These are phyloP conservation scores for Trichosanthes cucumerina DNA, from an alignment of 306 rosid species.

Conservation along the genomic window DNA sequence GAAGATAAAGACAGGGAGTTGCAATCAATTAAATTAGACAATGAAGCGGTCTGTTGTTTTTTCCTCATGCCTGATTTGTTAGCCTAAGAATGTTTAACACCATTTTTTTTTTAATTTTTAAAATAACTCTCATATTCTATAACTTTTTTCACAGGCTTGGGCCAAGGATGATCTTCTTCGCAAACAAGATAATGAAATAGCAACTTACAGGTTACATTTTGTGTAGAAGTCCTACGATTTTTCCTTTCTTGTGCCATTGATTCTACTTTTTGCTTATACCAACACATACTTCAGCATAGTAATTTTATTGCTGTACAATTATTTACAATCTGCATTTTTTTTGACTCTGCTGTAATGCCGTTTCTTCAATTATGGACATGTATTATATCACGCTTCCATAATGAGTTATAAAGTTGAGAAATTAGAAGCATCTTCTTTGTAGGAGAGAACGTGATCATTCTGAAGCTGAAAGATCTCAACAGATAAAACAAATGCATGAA, in stretches of 20 bases:
- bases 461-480: conserved; percentile 95
- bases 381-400: not conserved
- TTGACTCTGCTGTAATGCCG: not conserved
- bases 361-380: not conserved
- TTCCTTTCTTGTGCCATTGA: not conserved
- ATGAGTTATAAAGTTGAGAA: not conserved
- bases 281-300: not conserved
- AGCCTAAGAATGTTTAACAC: not conserved
- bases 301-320: not conserved
- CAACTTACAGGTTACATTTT: conserved; percentile 60
- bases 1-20: conserved; percentile 88
- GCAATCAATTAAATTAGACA: conserved; percentile 72
- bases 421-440: conserved; percentile 20
- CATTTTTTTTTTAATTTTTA: not conserved
- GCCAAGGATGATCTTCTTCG: conserved; percentile 87
- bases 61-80: conserved; percentile 6
- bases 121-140: not conserved
- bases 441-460: conserved; percentile 95
- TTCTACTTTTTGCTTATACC: not conserved
- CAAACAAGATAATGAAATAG: conserved; percentile 80
- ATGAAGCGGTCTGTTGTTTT: conserved; percentile 69
- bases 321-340: not conserved
- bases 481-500: conserved; percentile 73
- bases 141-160: conserved; percentile 63
- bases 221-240: not conserved